Evolutionary conservation across 1,284 basidiomycete species (phyloP).

Genomic region (Boletus mariae): DNA sequence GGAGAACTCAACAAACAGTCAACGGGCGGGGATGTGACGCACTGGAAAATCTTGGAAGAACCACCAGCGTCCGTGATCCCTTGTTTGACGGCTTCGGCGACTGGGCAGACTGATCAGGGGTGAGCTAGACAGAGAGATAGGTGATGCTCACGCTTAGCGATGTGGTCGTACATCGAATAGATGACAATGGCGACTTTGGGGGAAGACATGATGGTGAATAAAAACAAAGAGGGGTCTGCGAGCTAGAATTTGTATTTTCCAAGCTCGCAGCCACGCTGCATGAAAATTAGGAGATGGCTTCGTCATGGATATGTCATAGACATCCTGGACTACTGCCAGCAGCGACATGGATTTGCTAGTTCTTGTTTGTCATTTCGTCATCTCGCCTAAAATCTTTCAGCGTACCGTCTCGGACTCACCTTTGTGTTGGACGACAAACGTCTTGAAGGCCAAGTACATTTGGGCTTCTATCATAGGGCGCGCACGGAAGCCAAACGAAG

Average conservation of each 20-base stretch:
- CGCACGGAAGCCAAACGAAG: no score
- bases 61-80: constrained; percentile 50
- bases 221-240: background rate
- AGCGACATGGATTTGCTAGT: no score
- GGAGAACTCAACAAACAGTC: background rate
- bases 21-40: background rate
- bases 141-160: constrained; percentile 34
- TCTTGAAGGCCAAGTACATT: no score
- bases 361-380: background rate
- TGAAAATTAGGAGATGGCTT: background rate
- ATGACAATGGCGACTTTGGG: constrained; percentile 44
- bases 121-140: background rate
- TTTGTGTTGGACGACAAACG: background rate
- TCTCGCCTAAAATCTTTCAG: background rate
- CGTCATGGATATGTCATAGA: background rate
- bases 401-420: background rate
- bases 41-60: constrained; percentile 43
- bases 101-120: constrained; percentile 16
- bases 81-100: constrained; percentile 49
- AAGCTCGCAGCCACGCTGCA: background rate
- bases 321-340: background rate
- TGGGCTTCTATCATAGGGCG: no score
- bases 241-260: background rate
- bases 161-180: constrained; percentile 51
- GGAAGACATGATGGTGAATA: constrained; percentile 20